These are phyloP conservation scores for Termitomyces sp. DNA, from an alignment of 768 basidiomycete species.

Conservation along the genomic window DNA sequence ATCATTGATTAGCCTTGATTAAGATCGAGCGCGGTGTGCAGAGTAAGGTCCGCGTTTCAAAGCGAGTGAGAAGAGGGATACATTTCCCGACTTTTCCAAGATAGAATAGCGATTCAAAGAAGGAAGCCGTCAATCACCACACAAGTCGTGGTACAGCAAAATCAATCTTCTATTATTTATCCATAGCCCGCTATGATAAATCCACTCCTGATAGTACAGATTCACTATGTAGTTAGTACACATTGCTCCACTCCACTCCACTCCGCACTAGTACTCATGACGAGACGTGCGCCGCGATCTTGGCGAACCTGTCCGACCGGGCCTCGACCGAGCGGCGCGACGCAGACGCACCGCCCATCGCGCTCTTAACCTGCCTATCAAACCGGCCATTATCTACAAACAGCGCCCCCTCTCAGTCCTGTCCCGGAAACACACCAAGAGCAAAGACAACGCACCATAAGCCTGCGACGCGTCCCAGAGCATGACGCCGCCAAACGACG, in stretches of 20 bases:
- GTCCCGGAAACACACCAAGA: constrained; percentile 11
- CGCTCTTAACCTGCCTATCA: constrained; percentile 36
- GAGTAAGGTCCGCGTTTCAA: too few species aligned
- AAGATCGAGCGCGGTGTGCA: too few species aligned
- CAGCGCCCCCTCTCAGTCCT: too few species aligned
- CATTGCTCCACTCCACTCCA: too few species aligned
- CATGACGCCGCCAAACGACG: constrained; percentile 51
- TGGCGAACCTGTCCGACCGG: neutral
- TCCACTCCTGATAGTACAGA: neutral
- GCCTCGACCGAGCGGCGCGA: neutral
- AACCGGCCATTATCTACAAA: constrained; percentile 32
- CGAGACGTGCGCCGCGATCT: neutral
- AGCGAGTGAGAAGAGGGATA: too few species aligned
- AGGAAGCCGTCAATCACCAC: too few species aligned
- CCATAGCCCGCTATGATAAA: neutral
- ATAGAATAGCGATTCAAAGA: too few species aligned
- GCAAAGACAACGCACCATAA: too few species aligned
- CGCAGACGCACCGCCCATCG: constrained; percentile 14
- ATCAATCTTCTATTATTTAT: neutral
- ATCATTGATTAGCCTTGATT: too few species aligned
- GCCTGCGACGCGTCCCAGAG: constrained; percentile 36
- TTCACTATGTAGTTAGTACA: neutral
- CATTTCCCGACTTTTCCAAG: too few species aligned
- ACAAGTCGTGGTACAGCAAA: too few species aligned
- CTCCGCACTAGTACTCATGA: neutral